Base-by-base conservation (phyloP, 2,329 filamentous ascomycete species). In the Botrytis elliptica region DNA sequence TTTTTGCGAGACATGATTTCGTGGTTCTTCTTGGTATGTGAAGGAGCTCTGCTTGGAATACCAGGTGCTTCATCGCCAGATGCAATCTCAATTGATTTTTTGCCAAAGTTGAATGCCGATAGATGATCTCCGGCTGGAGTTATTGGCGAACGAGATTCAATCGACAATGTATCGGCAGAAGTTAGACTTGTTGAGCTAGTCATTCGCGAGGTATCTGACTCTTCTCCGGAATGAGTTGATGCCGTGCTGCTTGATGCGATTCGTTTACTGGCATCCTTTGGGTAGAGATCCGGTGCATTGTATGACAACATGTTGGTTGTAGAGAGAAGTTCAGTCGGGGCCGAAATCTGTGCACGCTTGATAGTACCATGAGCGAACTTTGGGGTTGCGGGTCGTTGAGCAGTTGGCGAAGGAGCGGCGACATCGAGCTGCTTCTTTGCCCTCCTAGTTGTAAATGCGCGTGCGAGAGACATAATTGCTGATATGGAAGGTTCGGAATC, bases 261-360 rank as follows among this genome's bases (percentile, higher is more conserved):
- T 55, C 70, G 62, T 38, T 46, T 49, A 55, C 59, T 44, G 25
- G 36, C 55, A 49, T 70, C 44, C 40, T 63, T 62, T 68, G 80
- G 82, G 63, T 85, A 85, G 75, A 98, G 90, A 81, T 98, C 92
- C 69, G 95, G 95, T 16, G 96, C 95, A 81, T 95, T 95, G 87
- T 97, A 97, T 12, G 94, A 94, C 72, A 98, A 91, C 88, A 97
- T 94, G 83, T 98, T 99, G 78, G 96, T 98, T 8, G 95, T 97
- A 74, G 96, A 97, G 67, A 98, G 86, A 76, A 99, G 88, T 83
- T 94, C 91, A 71, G 97, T 88, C 0, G 96, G 96, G 4, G 88
- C 89, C 1, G 96, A 99, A 81, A 99, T 99, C 85, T 94, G 91
- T 81, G 87, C 83, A 36, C 65, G 88, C 77, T 78, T 75, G 42